Percentiles rank a stretch among this genome's conserved stretches.
Conservation (phyloP, 2,329 filamentous ascomycete species). For the Pestalotiopsis fici region DNA sequence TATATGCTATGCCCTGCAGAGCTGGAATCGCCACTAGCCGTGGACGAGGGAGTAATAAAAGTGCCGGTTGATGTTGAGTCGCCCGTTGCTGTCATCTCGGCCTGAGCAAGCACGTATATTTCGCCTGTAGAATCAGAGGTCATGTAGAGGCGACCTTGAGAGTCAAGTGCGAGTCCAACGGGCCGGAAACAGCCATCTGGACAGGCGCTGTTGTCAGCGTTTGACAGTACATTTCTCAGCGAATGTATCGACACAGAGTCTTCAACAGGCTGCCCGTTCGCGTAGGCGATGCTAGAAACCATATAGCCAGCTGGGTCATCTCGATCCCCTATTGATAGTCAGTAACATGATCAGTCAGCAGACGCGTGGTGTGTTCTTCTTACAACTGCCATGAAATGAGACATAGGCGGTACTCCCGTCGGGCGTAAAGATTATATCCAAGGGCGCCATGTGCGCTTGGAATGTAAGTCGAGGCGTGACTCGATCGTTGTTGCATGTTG, state of each 20-base stretch:
- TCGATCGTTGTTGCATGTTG: slow-evolving; percentile 41
- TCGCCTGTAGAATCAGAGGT: slow-evolving; percentile 17
- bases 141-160: slow-evolving; percentile 14
- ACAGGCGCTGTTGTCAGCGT: slow-evolving; percentile 52
- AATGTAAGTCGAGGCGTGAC: slow-evolving; percentile 57
- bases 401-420: slow-evolving; percentile 63
- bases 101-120: slow-evolving; percentile 12
- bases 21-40: not conserved
- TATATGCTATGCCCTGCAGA: not conserved
- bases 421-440: slow-evolving; percentile 69
- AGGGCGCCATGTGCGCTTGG: slow-evolving; percentile 67
- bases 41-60: not conserved
- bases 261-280: slow-evolving; percentile 41
- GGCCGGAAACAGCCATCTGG: slow-evolving; percentile 62
- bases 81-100: slow-evolving; percentile 2
- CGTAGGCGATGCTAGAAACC: slow-evolving; percentile 41
- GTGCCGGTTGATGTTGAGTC: not conserved
- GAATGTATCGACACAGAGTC: slow-evolving; percentile 43
- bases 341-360: not conserved
- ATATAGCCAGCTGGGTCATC: slow-evolving; percentile 47
- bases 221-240: slow-evolving; percentile 53
- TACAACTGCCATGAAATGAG: slow-evolving; percentile 72
- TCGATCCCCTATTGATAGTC: slow-evolving; percentile 36
- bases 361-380: slow-evolving; percentile 19
- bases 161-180: slow-evolving; percentile 51